Evolutionary conservation across 768 basidiomycete genomes (phyloP).

Genomic region (Tulasnella sp.): DNA sequence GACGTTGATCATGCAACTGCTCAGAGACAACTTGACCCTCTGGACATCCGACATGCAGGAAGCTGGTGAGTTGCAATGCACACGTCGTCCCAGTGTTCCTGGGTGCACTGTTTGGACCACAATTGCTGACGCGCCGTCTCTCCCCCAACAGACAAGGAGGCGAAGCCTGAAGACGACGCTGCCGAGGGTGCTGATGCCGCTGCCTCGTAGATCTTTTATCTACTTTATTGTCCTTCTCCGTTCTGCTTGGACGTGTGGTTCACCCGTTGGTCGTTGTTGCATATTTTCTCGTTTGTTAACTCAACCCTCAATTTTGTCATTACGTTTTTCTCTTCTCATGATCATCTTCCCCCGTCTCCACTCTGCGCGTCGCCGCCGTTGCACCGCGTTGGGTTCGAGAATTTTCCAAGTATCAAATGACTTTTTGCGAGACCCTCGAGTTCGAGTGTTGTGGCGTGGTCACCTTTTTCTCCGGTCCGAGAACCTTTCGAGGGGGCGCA

Average conservation of each 20-base stretch:
- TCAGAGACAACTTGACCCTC: conserved; percentile 82
- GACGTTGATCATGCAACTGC: conserved; percentile 78
- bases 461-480: not conserved
- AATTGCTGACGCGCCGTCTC: not conserved
- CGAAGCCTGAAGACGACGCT: conserved; percentile 22
- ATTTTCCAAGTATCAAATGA: conserved; percentile 6
- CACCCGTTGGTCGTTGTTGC: conserved; percentile 16
- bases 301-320: not conserved
- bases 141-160: not conserved
- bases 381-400: not conserved
- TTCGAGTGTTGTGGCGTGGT: not conserved
- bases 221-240: conserved; percentile 12
- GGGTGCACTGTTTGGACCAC: not conserved
- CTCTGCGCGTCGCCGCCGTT: not conserved
- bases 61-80: conserved; percentile 29
- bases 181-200: conserved; percentile 28
- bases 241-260: not conserved
- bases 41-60: conserved; percentile 54
- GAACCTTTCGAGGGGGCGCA: not conserved
- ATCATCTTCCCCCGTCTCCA: not conserved
- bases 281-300: conserved; percentile 10
- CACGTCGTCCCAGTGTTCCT: not conserved
- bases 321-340: not conserved
- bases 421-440: not conserved
- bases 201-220: conserved; percentile 25